Conservation (phyloP, 371 early-diverging fungal species). For the Actinomortierella ambigua region DNA sequence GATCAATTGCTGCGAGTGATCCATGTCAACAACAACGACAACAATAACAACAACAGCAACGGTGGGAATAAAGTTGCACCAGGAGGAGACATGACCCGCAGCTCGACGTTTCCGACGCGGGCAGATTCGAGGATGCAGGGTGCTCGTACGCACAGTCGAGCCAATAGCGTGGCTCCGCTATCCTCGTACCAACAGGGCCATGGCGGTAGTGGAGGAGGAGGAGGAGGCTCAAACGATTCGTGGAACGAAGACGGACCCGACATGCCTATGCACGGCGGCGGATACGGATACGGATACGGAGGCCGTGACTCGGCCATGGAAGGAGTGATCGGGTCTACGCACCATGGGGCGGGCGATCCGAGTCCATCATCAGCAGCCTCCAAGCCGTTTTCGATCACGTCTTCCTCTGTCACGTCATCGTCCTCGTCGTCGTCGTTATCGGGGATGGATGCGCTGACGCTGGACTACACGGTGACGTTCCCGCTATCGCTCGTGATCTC, state of each 20-base stretch:
- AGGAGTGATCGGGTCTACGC: slow-evolving; percentile 8
- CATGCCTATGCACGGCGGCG: slow-evolving; percentile 1
- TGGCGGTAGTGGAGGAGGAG: not conserved
- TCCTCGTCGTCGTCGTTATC: slow-evolving; percentile 8
- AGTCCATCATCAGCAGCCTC: too few relatives aligned
- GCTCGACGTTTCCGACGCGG: not conserved
- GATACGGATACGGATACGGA: not conserved
- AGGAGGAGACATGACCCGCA: not conserved
- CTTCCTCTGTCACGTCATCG: too few relatives aligned
- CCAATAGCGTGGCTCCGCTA: slow-evolving; percentile 7
- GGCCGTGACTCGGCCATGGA: slow-evolving; percentile 19
- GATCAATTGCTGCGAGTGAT: slow-evolving; percentile 76
- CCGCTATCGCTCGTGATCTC: slow-evolving; percentile 90
- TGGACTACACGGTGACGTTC: slow-evolving; percentile 82
- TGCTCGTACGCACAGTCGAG: slow-evolving; percentile 20
- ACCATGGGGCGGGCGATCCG: too few relatives aligned
- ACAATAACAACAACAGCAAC: not conserved
- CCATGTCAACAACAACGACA: slow-evolving; percentile 33
- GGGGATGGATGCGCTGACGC: slow-evolving; percentile 80
- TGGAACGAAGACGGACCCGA: slow-evolving; percentile 29
- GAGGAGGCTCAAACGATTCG: slow-evolving; percentile 9
- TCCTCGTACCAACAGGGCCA: not conserved
- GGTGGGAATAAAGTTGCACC: not conserved
- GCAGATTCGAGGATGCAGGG: not conserved
- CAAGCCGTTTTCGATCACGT: too few relatives aligned